Evolutionary conservation across 768 basidiomycete genomes (phyloP), one percentile per base, ranked within the genome.

Genomic region (Tubosaeta brunneosetosa): DNA sequence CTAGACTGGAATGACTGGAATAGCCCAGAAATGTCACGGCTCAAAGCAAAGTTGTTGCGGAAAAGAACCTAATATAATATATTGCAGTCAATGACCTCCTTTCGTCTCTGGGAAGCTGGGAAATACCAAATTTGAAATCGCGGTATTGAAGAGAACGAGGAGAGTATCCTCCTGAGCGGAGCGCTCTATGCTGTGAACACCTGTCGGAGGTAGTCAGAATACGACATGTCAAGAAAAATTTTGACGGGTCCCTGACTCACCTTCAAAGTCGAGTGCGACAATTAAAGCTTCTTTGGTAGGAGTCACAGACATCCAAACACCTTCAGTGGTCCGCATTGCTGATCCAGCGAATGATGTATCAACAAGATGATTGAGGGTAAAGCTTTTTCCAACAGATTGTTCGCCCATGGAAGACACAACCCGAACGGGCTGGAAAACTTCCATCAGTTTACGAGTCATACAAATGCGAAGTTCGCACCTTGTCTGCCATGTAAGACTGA

Each of bases 361-460:
- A 1, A 74, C 74, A n/a, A 85, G 67, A 53, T 84, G 83, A 52
- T 84, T 83, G 22, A 84, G 65, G 0, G 77, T 61, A 49, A 75
- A 84, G 38, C 77, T 79, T 56, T 84, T 84, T 6, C 83, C 83
- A 1, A 85, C 82, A 0, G 81, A 83, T 62, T 84, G 83, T 59
- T 83, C 82, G 6, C 82, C 82, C 82, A 84, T 85, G 1, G 82
- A 84, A 0, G 83, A 83, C 2, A 84, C 81, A 3, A 84, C 83
- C 55, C 74, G 79, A 14, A 84, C 83, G 10, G 80, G 79, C 79
- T 84, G 49, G 13, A 19, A 47, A 50, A 37, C 11, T 0, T 56
- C 43, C 34, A 37, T 50, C 1, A 48, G 31, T 11, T 40, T 3
- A 25, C 10, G 29, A 16, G 17, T 36, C 19, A 10, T 32, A 4